A percentile compares a stretch with the other conserved stretches of the same genome.
Conservation (phyloP, 768 basidiomycete species). For the Boletus insuetus region DNA sequence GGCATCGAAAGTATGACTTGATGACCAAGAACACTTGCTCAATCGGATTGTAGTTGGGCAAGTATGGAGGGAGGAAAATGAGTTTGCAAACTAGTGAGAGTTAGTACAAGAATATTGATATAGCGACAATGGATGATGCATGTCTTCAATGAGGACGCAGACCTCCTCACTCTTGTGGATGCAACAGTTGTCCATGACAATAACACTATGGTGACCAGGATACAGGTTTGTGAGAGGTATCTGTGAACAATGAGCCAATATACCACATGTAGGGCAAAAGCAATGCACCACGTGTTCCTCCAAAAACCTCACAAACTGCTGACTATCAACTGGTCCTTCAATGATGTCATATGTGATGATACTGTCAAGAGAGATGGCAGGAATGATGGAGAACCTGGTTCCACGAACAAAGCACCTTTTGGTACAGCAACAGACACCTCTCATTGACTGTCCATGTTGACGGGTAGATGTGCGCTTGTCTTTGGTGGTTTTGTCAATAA, state of each 20-base stretch:
- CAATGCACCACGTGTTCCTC: slow-evolving; percentile 5
- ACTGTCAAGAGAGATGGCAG: slow-evolving; percentile 17
- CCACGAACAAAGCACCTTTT: slow-evolving; percentile 8
- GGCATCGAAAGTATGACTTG: not conserved
- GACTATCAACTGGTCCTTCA: slow-evolving; percentile 10
- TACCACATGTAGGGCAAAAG: not conserved
- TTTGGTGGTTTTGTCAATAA: slow-evolving; percentile 14
- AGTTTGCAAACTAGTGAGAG: too few species aligned
- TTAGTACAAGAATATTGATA: not conserved
- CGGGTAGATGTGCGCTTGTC: slow-evolving; percentile 3
- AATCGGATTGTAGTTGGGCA: too few species aligned
- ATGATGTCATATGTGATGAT: slow-evolving; percentile 20
- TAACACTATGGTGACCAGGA: not conserved
- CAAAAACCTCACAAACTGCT: slow-evolving; percentile 6
- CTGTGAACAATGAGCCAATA: not conserved
- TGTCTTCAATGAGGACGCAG: slow-evolving; percentile 12
- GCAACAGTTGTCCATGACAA: slow-evolving; percentile 26
- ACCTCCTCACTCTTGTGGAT: slow-evolving; percentile 27
- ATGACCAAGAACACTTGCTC: too few species aligned
- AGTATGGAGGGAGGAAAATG: too few species aligned
- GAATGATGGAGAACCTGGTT: slow-evolving; percentile 15
- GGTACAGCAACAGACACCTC: not conserved
- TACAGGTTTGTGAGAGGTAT: slow-evolving; percentile 5
- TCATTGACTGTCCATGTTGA: not conserved
- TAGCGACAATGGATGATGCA: slow-evolving; percentile 12